Evolutionary conservation across 2,329 filamentous ascomycete species (phyloP), one percentile per base, ranked within the genome.

Genomic region (Blastomyces parvus): DNA sequence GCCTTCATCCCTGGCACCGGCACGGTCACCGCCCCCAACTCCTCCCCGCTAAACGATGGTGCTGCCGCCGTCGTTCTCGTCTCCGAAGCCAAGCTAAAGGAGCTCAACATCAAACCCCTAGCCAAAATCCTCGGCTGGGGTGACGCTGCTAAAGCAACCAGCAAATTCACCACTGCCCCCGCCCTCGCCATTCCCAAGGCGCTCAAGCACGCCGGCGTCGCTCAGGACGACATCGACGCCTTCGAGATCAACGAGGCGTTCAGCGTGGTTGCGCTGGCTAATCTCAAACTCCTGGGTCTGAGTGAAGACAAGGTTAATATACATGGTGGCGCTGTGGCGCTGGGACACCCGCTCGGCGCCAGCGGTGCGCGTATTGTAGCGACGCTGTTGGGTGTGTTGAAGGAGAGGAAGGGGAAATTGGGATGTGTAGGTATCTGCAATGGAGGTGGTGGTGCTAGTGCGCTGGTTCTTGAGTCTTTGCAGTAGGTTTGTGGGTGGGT

Each of bases 181-280:
- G 85, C 94, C 25, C 85, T 97, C 63, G 94, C 94, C 68, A 95
- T 99, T 71, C 94, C 94, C 76, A 99, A 97, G 83, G 94, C 94
- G 64, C 85, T 99, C 73, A 91, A 93, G 83, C 93, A 99, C 79
- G 94, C 94, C 66, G 89, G 90, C 66, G 80, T 99, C 66, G 84
- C 86, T 63, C 83, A 87, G 69, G 85, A 88, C 67, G 83, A 90
- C 64, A 83, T 99, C 64, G 93, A 97, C 73, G 94, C 86, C 70
- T 99, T 94, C 77, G 94, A 99, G 83, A 97, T 99, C 83, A 99
- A 99, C 82, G 94, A 99, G 83, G 94, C 94, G 52, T 99, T 99
- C 83, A 94, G 90, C 67, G 94, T 96, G 59, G 94, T 99, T 67
- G 91, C 94, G 48, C 84, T 99, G 61, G 92, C 94, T 69, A 99